Percentiles rank a stretch among this genome's conserved stretches.
Conservation (phyloP, 306 rosid genomes). For the Prunus armeniaca region DNA sequence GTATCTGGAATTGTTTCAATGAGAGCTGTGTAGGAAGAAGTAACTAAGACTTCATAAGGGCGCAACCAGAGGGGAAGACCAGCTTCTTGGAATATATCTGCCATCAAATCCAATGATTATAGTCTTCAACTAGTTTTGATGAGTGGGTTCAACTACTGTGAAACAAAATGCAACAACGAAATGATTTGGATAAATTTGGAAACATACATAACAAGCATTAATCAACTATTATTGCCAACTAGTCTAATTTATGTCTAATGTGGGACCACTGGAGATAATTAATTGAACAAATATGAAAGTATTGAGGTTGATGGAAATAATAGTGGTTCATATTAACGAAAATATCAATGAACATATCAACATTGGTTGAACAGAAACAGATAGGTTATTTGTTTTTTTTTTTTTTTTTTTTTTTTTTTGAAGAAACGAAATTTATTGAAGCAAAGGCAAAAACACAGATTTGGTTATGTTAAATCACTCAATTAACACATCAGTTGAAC, state of each 20-base stretch:
- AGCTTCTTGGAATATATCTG: constrained; percentile 99
- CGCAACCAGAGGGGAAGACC: constrained; percentile 99
- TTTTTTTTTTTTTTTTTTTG: background rate
- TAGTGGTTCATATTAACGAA: background rate
- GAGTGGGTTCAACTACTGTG: constrained; percentile 15
- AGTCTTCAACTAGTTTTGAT: constrained; percentile 23
- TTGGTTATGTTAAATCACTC: background rate
- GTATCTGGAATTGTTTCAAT: constrained; percentile 99
- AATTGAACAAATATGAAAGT: background rate
- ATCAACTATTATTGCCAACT: background rate
- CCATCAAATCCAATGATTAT: constrained; percentile 42
- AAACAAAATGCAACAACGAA: constrained; percentile 13
- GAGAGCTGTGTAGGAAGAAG: constrained; percentile 94
- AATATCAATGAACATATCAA: background rate
- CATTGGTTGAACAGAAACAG: background rate
- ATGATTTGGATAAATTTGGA: constrained; percentile 23
- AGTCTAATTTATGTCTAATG: background rate
- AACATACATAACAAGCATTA: constrained; percentile 10
- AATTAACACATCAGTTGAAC: background rate
- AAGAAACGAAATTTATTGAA: no score
- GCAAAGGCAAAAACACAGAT: no score
- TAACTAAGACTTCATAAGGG: constrained; percentile 92
- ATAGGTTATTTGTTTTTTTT: no score
- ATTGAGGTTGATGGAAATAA: background rate
- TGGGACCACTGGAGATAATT: background rate